Percentiles rank a stretch among this genome's conserved stretches.
Evolutionary conservation across 768 basidiomycete genomes (phyloP).

Genomic region (Kwoniella sp.): DNA sequence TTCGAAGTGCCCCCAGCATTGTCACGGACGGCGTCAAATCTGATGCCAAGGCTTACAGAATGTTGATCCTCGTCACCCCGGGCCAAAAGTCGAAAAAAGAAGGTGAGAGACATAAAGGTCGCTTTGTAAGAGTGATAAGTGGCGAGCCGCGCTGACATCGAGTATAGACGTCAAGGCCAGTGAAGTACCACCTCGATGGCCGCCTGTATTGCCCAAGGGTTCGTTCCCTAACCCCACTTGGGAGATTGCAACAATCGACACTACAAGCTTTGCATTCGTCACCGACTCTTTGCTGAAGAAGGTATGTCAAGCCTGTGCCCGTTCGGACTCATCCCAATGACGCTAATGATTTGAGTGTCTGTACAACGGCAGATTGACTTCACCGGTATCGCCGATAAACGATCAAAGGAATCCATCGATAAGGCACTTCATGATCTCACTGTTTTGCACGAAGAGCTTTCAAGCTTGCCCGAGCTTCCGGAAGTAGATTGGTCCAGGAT

Average conservation of each 20-base stretch:
- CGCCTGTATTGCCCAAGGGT: conserved; percentile 61
- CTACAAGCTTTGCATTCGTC: conserved; percentile 75
- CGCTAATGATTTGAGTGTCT: not conserved
- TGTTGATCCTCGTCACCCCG: conserved; percentile 71
- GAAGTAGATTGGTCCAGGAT: conserved; percentile 86
- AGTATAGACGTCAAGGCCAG: conserved; percentile 27
- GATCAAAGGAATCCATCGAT: conserved; percentile 66
- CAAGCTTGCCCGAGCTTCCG: conserved; percentile 58
- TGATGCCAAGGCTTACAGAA: conserved; percentile 62
- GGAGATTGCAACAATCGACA: conserved; percentile 67
- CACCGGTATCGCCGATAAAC: conserved; percentile 61
- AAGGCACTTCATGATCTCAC: conserved; percentile 59
- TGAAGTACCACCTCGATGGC: conserved; percentile 79
- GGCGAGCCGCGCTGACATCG: not conserved
- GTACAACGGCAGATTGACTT: conserved; percentile 40
- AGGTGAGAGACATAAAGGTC: conserved; percentile 58
- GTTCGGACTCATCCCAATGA: not conserved
- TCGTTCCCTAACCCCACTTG: conserved; percentile 65
- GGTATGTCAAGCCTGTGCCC: conserved; percentile 16
- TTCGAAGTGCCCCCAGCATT: conserved; percentile 60
- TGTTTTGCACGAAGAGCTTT: conserved; percentile 61
- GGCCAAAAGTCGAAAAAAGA: conserved; percentile 64
- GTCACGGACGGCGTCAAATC: conserved; percentile 39
- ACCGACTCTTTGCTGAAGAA: conserved; percentile 72
- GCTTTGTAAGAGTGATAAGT: not conserved